Conservation (phyloP, 2,329 filamentous ascomycete species). For the Paecilomyces niveus region DNA sequence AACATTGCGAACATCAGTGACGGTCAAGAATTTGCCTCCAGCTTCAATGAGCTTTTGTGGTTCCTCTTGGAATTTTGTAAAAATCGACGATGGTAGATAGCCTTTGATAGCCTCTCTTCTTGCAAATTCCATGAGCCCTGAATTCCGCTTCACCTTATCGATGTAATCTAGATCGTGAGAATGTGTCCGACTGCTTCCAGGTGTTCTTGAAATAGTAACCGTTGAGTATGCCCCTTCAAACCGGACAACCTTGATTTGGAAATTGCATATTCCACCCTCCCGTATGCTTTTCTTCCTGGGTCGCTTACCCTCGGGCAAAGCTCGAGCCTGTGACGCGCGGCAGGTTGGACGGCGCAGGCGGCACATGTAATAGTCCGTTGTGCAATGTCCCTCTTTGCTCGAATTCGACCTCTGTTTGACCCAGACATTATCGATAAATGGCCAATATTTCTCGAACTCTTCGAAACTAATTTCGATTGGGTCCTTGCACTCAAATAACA, state of each 20-base stretch:
- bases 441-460: conserved; percentile 43
- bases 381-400: conserved; percentile 35
- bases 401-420: conserved; percentile 39
- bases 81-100: conserved; percentile 44
- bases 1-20: conserved; percentile 42
- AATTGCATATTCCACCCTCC: conserved; percentile 41
- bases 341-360: conserved; percentile 34
- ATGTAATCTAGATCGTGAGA: conserved; percentile 42
- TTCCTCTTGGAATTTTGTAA: conserved; percentile 41
- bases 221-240: conserved; percentile 37
- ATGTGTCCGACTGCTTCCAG: conserved; percentile 33
- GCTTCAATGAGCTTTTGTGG: conserved; percentile 36
- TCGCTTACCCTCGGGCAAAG: conserved; percentile 39
- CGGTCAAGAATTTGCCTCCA: conserved; percentile 39
- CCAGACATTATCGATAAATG: conserved; percentile 46
- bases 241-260: conserved; percentile 41
- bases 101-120: conserved; percentile 39
- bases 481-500: conserved; percentile 40
- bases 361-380: conserved; percentile 43
- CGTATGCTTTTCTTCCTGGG: conserved; percentile 37
- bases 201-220: conserved; percentile 36
- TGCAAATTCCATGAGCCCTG: conserved; percentile 41
- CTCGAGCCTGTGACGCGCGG: conserved; percentile 33
- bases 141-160: conserved; percentile 42
- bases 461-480: conserved; percentile 39